phyloP scores from a whole-genome alignment of 352 stramenopile species.

The Globisporangium carolinianum region DNA sequence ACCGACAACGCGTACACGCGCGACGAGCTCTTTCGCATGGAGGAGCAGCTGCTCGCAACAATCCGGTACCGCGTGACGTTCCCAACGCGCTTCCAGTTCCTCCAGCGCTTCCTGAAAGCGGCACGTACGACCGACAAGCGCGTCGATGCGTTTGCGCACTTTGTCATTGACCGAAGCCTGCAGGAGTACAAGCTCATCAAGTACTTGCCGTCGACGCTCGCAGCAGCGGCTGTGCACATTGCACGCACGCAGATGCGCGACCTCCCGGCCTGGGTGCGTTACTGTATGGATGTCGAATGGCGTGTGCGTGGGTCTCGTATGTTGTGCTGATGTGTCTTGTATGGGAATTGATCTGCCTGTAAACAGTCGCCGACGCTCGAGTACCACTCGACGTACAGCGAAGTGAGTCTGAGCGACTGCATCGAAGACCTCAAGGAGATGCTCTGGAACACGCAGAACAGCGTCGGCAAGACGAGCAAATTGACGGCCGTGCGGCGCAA shows the following conservation, averaged over 20 bases:
- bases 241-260: constrained; percentile 82
- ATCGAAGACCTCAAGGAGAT: constrained; percentile 78
- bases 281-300: not conserved
- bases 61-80: constrained; percentile 79
- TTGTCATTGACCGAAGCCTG: constrained; percentile 96
- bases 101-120: constrained; percentile 84
- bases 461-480: constrained; percentile 67
- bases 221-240: constrained; percentile 96
- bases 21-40: constrained; percentile 78
- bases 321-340: not conserved
- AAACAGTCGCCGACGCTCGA: constrained; percentile 57
- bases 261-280: constrained; percentile 62
- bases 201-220: constrained; percentile 96
- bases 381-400: constrained; percentile 76
- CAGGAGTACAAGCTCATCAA: constrained; percentile 98
- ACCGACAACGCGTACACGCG: constrained; percentile 94
- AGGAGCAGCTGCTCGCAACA: constrained; percentile 64
- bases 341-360: too few relatives aligned
- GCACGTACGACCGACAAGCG: constrained; percentile 63
- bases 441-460: constrained; percentile 64
- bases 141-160: constrained; percentile 92
- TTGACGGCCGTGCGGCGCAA: constrained; percentile 79
- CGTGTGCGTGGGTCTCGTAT: too few relatives aligned
- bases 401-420: constrained; percentile 43
- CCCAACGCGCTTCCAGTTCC: constrained; percentile 79